Conservation (phyloP, 805 yeast genomes). For the Yarrowia sp. region DNA sequence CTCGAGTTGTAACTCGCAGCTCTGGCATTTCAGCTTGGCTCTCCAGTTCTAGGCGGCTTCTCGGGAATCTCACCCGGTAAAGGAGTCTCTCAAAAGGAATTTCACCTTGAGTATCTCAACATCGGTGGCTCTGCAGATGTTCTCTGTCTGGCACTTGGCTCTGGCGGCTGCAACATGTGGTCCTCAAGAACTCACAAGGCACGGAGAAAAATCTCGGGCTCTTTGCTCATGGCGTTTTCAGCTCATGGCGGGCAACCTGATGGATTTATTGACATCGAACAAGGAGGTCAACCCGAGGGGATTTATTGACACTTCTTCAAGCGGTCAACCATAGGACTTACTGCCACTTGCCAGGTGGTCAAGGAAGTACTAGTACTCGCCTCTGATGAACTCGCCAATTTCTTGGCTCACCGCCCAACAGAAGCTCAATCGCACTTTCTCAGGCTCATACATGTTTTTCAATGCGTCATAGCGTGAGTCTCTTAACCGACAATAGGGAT, state of each 20-base stretch:
- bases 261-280: too few species aligned
- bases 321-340: too few species aligned
- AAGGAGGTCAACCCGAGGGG: too few species aligned
- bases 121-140: too few species aligned
- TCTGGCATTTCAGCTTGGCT: not conserved
- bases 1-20: slow-evolving; percentile 4
- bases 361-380: not conserved
- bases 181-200: too few species aligned
- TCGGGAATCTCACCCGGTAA: too few species aligned
- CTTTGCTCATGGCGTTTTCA: too few species aligned
- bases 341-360: not conserved
- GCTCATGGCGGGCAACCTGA: too few species aligned
- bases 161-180: too few species aligned
- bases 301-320: too few species aligned
- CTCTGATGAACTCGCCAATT: not conserved
- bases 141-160: too few species aligned
- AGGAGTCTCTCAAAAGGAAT: not conserved
- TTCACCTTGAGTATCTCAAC: not conserved
- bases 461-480: not conserved
- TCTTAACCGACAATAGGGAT: not conserved
- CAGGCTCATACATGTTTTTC: not conserved
- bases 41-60: slow-evolving; percentile 6
- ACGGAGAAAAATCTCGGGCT: too few species aligned
- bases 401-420: not conserved
- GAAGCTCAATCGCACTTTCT: not conserved